Evolutionary conservation across 1,284 basidiomycete species (phyloP).

Genomic region (Sanghuangporus sanghuang): DNA sequence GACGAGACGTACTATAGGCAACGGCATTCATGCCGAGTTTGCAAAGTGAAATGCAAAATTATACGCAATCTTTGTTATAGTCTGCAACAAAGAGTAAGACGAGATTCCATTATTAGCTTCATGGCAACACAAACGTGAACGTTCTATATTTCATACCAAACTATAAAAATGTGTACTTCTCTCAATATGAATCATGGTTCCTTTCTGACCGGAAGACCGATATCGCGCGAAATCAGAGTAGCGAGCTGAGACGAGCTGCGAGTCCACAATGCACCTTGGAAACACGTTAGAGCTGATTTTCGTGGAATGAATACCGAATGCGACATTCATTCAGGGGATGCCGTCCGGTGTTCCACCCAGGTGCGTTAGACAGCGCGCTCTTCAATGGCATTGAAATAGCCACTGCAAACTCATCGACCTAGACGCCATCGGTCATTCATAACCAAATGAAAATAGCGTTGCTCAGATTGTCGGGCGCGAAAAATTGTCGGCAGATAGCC

Average conservation of each 20-base stretch:
- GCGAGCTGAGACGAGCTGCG: background rate
- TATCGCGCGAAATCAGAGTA: background rate
- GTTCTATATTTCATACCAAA: background rate
- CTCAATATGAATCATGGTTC: background rate
- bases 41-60: too few species aligned
- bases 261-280: background rate
- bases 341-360: background rate
- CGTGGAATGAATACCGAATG: background rate
- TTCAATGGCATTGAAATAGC: background rate
- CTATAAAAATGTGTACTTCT: background rate
- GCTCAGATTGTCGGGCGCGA: background rate
- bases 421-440: background rate
- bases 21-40: too few species aligned
- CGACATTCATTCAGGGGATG: background rate
- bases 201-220: background rate
- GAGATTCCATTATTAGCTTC: too few species aligned
- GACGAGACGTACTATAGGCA: too few species aligned
- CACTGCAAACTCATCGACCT: background rate
- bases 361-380: background rate
- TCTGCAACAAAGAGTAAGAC: too few species aligned
- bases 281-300: background rate
- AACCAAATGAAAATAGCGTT: background rate
- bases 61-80: too few species aligned
- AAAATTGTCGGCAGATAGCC: background rate
- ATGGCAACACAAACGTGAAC: background rate